Base-by-base conservation (phyloP, 257 asterid species). In the Paulownia fortunei region DNA sequence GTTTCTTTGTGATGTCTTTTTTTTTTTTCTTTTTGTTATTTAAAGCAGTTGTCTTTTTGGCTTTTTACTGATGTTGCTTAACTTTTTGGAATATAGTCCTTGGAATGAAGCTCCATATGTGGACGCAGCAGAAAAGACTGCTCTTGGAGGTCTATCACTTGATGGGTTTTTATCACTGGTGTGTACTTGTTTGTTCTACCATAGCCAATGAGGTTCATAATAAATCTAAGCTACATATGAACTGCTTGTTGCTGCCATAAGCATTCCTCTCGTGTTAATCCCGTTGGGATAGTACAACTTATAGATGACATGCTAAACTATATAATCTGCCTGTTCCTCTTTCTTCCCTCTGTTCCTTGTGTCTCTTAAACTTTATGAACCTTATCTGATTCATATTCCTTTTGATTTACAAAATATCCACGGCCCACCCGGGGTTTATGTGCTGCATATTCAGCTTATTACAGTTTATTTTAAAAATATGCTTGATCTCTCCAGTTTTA, bases 91-190 rank as follows among this genome's bases (percentile, higher is more conserved):
- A 52, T 72, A 59, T 88, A 95, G 98, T 81, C 99, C 98, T 26
- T 95, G 97, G 96, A 88, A 68, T 83, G 97, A 87, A 86, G 92
- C 94, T 72, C 99, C 97, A 67, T 93, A 92, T 61, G 90, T 79
- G 81, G 92, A 93, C 52, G 96, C 97, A 51, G 94, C 92, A 1
- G 92, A 91, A 83, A 96, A 84, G 88, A 91, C 93, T 59, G 96
- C 94, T 69, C 90, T 93, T 72, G 97, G 96, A 64, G 96, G 97
- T 69, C 87, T 96, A 64, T 84, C 97, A 56, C 80, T 90, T 27
- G 97, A 93, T 85, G 94, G 94, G 41, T 96, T 96, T 83, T 83
- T 96, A 66, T 90, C 98, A 4, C 83, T 87, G 97, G 99, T 96
- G 30, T 49, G 90, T 84, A 47, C 42, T 37, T 49, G 59, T 60